These are phyloP conservation scores for Tricholoma terreum DNA, from an alignment of 768 basidiomycete genomes.

Conservation along the genomic window DNA sequence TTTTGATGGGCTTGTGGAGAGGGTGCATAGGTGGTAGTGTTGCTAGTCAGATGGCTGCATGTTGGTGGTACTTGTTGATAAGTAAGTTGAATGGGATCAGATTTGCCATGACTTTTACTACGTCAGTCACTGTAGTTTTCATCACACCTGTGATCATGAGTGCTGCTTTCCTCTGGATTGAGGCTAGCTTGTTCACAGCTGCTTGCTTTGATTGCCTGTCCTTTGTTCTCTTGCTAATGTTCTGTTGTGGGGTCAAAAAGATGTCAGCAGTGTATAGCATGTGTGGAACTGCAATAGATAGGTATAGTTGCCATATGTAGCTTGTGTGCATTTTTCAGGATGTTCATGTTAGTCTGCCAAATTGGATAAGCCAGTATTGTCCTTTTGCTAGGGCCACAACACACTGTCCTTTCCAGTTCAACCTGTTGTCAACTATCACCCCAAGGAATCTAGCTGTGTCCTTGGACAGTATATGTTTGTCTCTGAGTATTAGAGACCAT, in stretches of 20 bases:
- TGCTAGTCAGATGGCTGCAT: background rate
- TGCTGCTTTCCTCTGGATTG: conserved; percentile 15
- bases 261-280: conserved; percentile 23
- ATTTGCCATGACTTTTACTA: conserved; percentile 16
- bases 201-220: conserved; percentile 12
- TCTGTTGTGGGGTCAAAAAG: conserved; percentile 17
- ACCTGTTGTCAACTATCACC: too few relatives aligned
- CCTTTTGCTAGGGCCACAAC: conserved; percentile 6
- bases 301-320: conserved; percentile 21
- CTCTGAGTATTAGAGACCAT: too few relatives aligned
- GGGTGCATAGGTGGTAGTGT: too few relatives aligned
- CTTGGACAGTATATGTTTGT: too few relatives aligned
- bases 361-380: background rate
- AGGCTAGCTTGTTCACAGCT: conserved; percentile 10
- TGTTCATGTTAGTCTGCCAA: conserved; percentile 10
- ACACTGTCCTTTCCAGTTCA: conserved; percentile 6
- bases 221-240: background rate
- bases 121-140: conserved; percentile 14
- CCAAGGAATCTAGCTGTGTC: conserved; percentile 25
- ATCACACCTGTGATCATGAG: conserved; percentile 22
- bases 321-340: conserved; percentile 11
- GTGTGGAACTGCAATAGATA: conserved; percentile 22
- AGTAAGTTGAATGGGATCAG: background rate
- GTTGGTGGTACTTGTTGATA: background rate
- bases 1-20: too few relatives aligned